A percentile compares a stretch with the other conserved stretches of the same genome.
Conservation (phyloP, 352 stramenopile species). For the Globisporangium uncinulatum region DNA sequence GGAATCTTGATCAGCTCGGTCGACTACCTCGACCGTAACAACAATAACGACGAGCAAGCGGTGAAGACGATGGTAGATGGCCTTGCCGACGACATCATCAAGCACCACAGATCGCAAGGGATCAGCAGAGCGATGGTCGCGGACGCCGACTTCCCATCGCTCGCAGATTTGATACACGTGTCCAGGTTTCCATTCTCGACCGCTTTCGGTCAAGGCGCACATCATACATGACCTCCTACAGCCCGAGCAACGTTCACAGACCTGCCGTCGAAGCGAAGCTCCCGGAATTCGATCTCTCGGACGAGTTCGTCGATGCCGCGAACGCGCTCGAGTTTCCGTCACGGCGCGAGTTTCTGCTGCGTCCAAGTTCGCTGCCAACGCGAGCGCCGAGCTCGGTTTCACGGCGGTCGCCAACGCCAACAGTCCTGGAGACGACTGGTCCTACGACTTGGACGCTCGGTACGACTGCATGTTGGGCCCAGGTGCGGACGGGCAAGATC, state of each 20-base stretch:
- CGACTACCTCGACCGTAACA: neutral
- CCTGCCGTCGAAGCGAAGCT: conserved; percentile 2
- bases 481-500: neutral
- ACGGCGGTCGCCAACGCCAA: neutral
- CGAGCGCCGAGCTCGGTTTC: neutral
- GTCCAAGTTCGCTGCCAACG: neutral
- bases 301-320: conserved; percentile 1
- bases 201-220: neutral
- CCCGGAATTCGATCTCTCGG: neutral
- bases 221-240: neutral
- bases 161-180: neutral
- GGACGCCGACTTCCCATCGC: neutral
- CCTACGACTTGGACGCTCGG: neutral
- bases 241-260: neutral
- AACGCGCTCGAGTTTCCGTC: conserved; percentile 1
- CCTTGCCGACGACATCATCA: neutral
- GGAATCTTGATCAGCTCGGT: neutral
- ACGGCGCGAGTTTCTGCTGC: neutral
- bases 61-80: neutral
- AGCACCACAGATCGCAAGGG: neutral
- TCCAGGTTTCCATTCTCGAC: neutral
- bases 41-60: neutral
- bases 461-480: conserved; percentile 1
- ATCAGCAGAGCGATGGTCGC: neutral
- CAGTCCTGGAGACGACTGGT: neutral